Base-by-base conservation (phyloP, 2,329 filamentous ascomycete species). In the Trichoderma endophyticum region DNA sequence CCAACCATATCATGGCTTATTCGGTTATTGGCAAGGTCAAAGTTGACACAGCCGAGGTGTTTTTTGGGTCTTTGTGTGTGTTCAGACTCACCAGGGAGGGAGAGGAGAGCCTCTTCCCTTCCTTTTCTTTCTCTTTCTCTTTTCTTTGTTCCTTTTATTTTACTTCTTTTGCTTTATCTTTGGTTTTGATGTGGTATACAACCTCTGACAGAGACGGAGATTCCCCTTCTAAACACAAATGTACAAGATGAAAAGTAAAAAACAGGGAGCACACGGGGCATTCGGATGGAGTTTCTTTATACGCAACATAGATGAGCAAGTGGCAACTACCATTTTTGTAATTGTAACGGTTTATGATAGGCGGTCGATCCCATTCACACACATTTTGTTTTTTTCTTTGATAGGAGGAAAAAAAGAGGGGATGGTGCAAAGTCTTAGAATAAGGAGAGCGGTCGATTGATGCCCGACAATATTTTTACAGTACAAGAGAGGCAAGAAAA, bases 1-100 rank as follows among this genome's bases (percentile, higher is more conserved):
- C 75, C 75, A 77, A 76, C 75, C 76, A 75, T 71, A 76, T 78
- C 73, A 79, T 76, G 78, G 73, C 74, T 78, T 75, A 60, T 65
- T 65, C 67, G 66, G 71, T 71, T 71, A 72, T 48, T 34, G 65
- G 51, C 34, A 65, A 65, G 24, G 66, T 62, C 66, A 43, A 70
- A 61, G 70, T 51, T 72, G 56, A 59, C 65, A n/a, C 48, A 69
- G 63, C 36, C 57, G 34, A 36, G 70, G 64, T 72, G 66, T 76
- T 76, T 70, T 74, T 75, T 73, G 61, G 26, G 61, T 72, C 68
- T 48, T 73, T 70, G 34, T 48, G 68, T 48, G 39, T 43, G 43
- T 64, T 32, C 48, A 56, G 48, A 43, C 28, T 56, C 51, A 56
- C 34, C 28, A 32, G 32, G 60, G n/a, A 18, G 32, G 39, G 14